Conservation (phyloP, 1,139 yeast genomes). For the Debaryomyces subglobosus region DNA sequence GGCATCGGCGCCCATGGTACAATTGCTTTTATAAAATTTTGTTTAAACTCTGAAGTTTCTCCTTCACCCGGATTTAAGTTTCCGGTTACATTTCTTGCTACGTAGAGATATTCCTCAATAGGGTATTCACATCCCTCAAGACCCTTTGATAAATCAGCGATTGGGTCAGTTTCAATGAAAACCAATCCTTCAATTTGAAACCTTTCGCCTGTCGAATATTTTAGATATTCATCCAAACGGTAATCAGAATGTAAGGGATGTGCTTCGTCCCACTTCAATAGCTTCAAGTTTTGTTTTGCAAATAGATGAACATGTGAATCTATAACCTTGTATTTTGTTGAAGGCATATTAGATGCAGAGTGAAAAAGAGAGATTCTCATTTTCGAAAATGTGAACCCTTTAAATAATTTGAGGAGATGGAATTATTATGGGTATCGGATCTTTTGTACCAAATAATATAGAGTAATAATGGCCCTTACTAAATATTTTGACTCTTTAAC, state of each 20-base stretch:
- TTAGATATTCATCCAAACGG: neutral
- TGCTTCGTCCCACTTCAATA: constrained; percentile 6
- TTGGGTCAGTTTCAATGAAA: constrained; percentile 8
- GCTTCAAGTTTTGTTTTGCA: constrained; percentile 1
- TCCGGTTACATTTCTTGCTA: neutral
- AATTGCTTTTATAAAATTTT: constrained; percentile 14
- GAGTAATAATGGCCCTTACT: too few relatives aligned
- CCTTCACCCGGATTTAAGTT: neutral
- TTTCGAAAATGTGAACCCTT: neutral
- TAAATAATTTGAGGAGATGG: neutral
- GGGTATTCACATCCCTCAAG: constrained; percentile 6
- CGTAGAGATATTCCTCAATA: constrained; percentile 5
- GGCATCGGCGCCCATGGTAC: constrained; percentile 24
- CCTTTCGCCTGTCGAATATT: neutral
- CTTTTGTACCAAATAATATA: too few relatives aligned
- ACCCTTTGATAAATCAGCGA: neutral
- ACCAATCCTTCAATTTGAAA: constrained; percentile 7
- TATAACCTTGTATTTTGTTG: neutral
- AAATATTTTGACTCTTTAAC: too few relatives aligned
- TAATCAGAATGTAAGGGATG: constrained; percentile 3
- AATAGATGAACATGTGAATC: constrained; percentile 10
- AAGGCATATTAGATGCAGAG: neutral
- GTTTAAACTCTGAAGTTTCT: neutral
- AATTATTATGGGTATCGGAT: too few relatives aligned
- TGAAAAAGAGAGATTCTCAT: neutral